Base-by-base conservation (phyloP, 495 filamentous ascomycete genomes). In the Neurospora tetraspora region DNA sequence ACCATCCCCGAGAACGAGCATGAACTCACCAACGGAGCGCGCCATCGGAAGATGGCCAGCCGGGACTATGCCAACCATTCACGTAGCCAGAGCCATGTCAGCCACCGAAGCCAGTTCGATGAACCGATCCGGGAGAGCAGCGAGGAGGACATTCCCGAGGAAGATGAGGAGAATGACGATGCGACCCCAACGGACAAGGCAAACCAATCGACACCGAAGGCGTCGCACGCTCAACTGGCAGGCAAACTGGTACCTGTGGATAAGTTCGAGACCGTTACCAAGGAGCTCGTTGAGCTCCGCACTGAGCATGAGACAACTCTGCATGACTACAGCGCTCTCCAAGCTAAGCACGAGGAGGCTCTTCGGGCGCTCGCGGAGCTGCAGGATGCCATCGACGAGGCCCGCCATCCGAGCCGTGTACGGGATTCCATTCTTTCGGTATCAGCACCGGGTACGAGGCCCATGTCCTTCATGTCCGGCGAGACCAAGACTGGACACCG, bases 381-480 rank as follows among this genome's bases (percentile, higher is more conserved):
- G 47, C 94, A 97, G 77, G 94, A 98, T 78, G 89, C 89, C 36
- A 85, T 93, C 10, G 94, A 97, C 75, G 94, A 97, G 83, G 87
- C 90, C 39, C 89, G 89, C 61, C 94, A 94, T 77, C 85, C 88
- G 20, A 80, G 78, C 71, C 83, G 85, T 18, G 70, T 43, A 14
- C 86, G 88, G 61, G 85, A 88, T 73, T 85, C 89, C 31, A 73
- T 85, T 70, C 76, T 85, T 39, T 89, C 89, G 20, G 84, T 85
- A 31, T 85, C 90, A 8, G 88, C 88, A 40, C 81, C 86, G 8
- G 85, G 87, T 68, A 89, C 89, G 12, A 86, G 94, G 70, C 93
- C 94, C 16, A 85, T 88, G 70, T 96, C 94, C 91, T 97, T 97
- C 94, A 92, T 98, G 93, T 88, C 91, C 83, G 90, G 88, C 83